phyloP scores from a whole-genome alignment of 176 grass and related monocot genomes.

The Thalia dealbata region DNA sequence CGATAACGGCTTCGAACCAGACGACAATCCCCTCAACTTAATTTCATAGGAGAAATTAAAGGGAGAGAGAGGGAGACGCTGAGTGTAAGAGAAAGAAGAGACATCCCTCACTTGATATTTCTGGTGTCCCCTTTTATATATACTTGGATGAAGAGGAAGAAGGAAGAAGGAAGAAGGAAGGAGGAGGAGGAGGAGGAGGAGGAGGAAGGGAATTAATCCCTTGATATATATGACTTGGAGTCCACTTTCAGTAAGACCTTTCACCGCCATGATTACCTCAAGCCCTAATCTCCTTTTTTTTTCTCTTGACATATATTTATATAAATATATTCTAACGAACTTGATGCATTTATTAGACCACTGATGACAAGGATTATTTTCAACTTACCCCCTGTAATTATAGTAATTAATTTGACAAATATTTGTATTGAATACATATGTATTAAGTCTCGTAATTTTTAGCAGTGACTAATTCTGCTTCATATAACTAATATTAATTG shows the following conservation, averaged over 20 bases:
- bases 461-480: no score
- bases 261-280: background rate
- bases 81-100: background rate
- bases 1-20: conserved; percentile 2
- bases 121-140: background rate
- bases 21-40: conserved; percentile 18
- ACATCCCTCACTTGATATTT: background rate
- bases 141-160: background rate
- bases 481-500: no score
- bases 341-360: background rate
- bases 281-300: background rate
- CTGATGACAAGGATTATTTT: no score
- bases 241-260: conserved; percentile 14
- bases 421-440: no score
- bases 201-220: background rate
- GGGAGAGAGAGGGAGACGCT: background rate
- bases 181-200: background rate
- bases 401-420: no score
- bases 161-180: background rate
- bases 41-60: background rate
- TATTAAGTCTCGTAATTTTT: no score
- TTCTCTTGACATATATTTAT: background rate
- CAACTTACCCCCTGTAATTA: no score
- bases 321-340: background rate
- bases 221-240: background rate